Evolutionary conservation across 176 grass and related monocot genomes (phyloP).

Genomic region (Hyparrhenia diplandra): DNA sequence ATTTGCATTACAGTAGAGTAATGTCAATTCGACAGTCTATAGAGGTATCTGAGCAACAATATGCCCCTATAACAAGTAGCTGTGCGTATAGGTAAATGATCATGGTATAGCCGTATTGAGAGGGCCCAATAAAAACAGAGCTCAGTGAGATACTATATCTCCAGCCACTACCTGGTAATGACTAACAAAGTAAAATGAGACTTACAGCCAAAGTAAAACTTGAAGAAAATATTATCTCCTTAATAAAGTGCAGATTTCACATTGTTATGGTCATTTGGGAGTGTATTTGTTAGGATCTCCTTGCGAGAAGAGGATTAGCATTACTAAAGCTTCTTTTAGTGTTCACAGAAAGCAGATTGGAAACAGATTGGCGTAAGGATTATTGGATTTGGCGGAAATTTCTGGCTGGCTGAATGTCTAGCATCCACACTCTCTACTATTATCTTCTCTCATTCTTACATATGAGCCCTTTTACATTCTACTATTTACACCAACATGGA

Average conservation of each 20-base stretch:
- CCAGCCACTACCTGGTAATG: neutral
- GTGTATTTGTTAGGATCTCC: slow-evolving; percentile 1
- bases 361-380: no score
- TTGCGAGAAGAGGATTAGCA: neutral
- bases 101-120: slow-evolving; percentile 1
- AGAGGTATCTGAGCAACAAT: neutral
- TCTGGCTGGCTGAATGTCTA: no score
- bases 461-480: no score
- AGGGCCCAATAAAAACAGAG: neutral
- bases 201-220: neutral
- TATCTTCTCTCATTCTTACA: slow-evolving; percentile 20
- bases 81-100: neutral
- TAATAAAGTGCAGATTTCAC: neutral
- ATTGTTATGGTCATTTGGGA: neutral
- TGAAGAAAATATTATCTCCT: neutral
- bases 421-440: no score
- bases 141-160: neutral
- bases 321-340: neutral
- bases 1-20: neutral
- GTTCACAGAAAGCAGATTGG: neutral
- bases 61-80: slow-evolving; percentile 12
- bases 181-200: slow-evolving; percentile 11
- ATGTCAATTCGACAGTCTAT: slow-evolving; percentile 2
- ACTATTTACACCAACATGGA: no score
- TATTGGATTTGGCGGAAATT: no score